These are phyloP conservation scores for Choanephora cucurbitarum DNA, from an alignment of 371 early-diverging fungal genomes.

Conservation along the genomic window DNA sequence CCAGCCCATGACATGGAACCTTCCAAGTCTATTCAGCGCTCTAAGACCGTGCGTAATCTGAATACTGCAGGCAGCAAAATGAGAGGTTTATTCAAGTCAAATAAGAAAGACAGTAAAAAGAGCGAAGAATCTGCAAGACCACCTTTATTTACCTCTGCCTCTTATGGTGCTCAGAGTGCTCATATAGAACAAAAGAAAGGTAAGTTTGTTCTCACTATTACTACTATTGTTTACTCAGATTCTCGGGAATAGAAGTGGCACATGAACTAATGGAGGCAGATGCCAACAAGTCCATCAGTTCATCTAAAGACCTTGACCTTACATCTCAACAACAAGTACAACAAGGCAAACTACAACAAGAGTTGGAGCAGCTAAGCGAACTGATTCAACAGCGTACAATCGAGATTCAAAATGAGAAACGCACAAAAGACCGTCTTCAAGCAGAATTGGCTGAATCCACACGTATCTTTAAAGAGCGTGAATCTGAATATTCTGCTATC, in stretches of 20 bases:
- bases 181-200: constrained; percentile 11
- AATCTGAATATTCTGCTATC: constrained; percentile 47
- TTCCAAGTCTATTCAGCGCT: constrained; percentile 26
- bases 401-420: constrained; percentile 37
- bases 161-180: constrained; percentile 20
- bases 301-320: neutral
- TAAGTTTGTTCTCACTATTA: constrained; percentile 3
- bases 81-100: constrained; percentile 26
- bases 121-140: constrained; percentile 10
- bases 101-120: constrained; percentile 14
- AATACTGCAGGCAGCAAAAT: constrained; percentile 30
- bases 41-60: constrained; percentile 36
- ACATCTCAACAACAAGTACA: constrained; percentile 11
- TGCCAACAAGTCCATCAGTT: neutral
- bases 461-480: constrained; percentile 39
- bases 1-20: constrained; percentile 18
- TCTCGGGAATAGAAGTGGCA: constrained; percentile 3
- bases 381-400: constrained; percentile 29
- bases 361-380: constrained; percentile 42
- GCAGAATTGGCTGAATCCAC: constrained; percentile 35
- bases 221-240: neutral
- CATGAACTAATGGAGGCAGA: constrained; percentile 6
- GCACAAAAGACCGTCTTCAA: constrained; percentile 35
- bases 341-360: constrained; percentile 28
- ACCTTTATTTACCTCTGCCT: constrained; percentile 21